phyloP scores from a whole-genome alignment of 495 filamentous ascomycete species.

The Margaritispora aquatica region DNA sequence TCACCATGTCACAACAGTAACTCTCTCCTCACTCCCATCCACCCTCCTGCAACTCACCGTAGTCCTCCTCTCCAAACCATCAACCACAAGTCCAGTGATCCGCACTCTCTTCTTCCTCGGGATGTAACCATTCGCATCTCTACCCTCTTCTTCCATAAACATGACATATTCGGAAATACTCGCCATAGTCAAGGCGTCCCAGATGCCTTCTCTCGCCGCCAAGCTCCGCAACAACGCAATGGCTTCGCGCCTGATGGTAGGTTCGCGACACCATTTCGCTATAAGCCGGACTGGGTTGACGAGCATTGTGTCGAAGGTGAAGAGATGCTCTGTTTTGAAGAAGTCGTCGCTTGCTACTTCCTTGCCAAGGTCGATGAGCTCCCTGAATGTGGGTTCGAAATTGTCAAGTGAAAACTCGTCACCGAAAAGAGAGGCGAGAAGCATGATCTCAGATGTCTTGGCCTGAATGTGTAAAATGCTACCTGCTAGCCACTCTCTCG shows the following conservation, averaged over 20 bases:
- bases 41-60: neutral
- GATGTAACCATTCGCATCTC: conserved; percentile 1
- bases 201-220: neutral
- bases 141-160: conserved; percentile 1
- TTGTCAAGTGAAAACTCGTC: neutral
- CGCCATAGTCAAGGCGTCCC: neutral
- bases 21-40: neutral
- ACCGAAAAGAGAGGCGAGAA: neutral
- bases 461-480: neutral
- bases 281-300: neutral
- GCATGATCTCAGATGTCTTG: neutral
- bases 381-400: neutral
- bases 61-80: neutral
- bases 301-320: neutral
- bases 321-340: neutral
- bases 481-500: neutral
- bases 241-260: neutral
- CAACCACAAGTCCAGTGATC: neutral
- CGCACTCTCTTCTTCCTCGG: neutral
- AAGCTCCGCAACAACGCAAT: neutral
- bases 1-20: neutral
- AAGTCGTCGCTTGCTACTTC: neutral
- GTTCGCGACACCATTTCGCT: neutral
- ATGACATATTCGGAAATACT: neutral
- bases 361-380: neutral